Evolutionary conservation across 2,329 filamentous ascomycete genomes (phyloP), one percentile per base, ranked within the genome.

Genomic region (Cryoendolithus antarcticus): DNA sequence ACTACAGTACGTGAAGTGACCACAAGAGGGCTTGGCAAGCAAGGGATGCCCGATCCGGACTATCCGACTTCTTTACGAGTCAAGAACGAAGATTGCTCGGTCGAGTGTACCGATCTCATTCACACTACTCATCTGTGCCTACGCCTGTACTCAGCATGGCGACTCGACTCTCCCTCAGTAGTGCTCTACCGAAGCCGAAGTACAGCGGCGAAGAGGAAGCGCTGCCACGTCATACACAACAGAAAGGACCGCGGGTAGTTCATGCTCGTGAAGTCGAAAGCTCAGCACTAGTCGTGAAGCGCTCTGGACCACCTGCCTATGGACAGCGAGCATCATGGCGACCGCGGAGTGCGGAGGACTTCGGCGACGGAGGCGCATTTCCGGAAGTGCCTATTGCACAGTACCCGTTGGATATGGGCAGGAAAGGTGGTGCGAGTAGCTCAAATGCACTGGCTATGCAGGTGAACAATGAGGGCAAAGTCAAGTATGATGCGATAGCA

Each of bases 401-500:
- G 58, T 98, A 96, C 58, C 91, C 91, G 8, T 74, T 94, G 37
- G 85, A 93, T 43, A 95, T 96, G 86, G 89, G 89, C 42, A 77
- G 80, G 53, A 93, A 93, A 62, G 51, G 51, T 8, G 71, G 72
- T 29, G 54, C 62, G 3, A 67, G 75, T 6, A 72, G 72, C 34
- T 91, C 80, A 49, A 96, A 94, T 64, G 88, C 91, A 40, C 72
- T 98, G 35, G 81, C 86, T n/a, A 72, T 96, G 27, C 84, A 93
- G 59, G 86, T 96, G 29, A 86, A 96, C 57, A 77, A 72, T 0
- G 82, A 93, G 48, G 91, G 91, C 33, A 93, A 93, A 58, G 83
- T 95, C 46, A 93, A 94, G 62, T 98, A 95, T 66, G 86, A 94
- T 60, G 86, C 88, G 39, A 93, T 98, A 55, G 89, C 89, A 37